Evolutionary conservation across 2,329 filamentous ascomycete genomes (phyloP), one percentile per base, ranked within the genome.

Genomic region (Nothopassalora personata): DNA sequence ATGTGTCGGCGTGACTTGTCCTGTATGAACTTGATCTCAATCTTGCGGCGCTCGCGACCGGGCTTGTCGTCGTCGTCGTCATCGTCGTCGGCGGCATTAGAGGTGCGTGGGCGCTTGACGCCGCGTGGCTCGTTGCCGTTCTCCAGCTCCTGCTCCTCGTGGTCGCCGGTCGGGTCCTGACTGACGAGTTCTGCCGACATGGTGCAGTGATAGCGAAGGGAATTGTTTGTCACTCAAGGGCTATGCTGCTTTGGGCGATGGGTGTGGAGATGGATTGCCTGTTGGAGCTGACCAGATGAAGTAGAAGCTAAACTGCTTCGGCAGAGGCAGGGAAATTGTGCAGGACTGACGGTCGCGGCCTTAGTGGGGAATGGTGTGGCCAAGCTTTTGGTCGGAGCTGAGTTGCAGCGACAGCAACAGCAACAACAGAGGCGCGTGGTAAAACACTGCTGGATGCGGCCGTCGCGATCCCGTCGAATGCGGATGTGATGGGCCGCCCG

Each of bases 1-100:
- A 97, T 99, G 81, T 99, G 94, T 64, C 94, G 89, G 80, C 94
- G 91, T 80, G 93, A 97, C 83, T 99, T 99, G 80, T 99, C 94
- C 78, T 92, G 93, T 77, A 99, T 99, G 81, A 99, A 99, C 84
- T 99, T 99, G 81, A 99, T 99, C 79, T 99, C 94, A 72, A 99
- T 99, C 88, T 99, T 99, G 80, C 94, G 87, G 74, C 94, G 88
- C 84, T 97, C 94, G 77, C 94, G 92, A 73, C 91, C 91, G 64
- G 91, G 91, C 86, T 97, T 97, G 77, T 97, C 93, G 69, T 97
- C 92, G 66, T 97, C 94, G 66, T 97, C 93, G 67, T 97, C 94
- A 74, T 97, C 94, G 74, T 97, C 93, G 71, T 87, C 86, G 55
- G 86, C 84, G 55, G 71, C 74, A 69, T 88, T 79, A 71, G 79